A percentile compares a stretch with the other conserved stretches of the same genome.
These are phyloP conservation scores for Globomyces pollinis-pini DNA, from an alignment of 192 early-diverging fungal genomes.

Conservation along the genomic window DNA sequence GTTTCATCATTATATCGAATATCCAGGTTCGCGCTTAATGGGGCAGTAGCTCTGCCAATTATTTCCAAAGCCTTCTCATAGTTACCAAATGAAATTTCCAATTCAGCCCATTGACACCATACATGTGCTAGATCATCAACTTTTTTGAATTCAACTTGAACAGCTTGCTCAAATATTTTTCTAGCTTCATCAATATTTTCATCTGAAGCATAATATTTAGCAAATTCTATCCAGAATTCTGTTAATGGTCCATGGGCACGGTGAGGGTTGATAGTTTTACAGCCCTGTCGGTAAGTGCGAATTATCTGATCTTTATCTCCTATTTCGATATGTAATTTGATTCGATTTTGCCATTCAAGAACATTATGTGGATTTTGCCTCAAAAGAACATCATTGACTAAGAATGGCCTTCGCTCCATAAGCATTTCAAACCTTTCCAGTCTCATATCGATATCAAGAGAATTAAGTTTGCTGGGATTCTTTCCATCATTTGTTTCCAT, in stretches of 20 bases:
- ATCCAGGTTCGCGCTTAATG: conserved; percentile 19
- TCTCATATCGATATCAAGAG: conserved; percentile 70
- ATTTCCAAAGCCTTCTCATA: conserved; percentile 71
- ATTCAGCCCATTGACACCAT: conserved; percentile 87
- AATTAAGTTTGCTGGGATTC: no score
- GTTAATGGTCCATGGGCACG: conserved; percentile 70
- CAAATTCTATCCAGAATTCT: conserved; percentile 79
- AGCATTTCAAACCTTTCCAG: conserved; percentile 81
- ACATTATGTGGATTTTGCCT: conserved; percentile 88
- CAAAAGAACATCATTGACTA: conserved; percentile 89
- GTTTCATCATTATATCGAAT: conserved; percentile 77
- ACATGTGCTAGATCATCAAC: conserved; percentile 82
- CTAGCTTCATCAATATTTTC: conserved; percentile 60
- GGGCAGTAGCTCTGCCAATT: conserved; percentile 72
- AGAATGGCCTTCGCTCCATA: conserved; percentile 84
- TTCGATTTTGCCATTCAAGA: conserved; percentile 85
- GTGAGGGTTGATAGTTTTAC: conserved; percentile 66
- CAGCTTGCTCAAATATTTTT: conserved; percentile 73
- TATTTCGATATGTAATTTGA: conserved; percentile 53
- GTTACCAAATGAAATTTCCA: conserved; percentile 56
- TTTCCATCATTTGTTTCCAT: conserved; percentile 19
- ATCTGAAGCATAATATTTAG: conserved; percentile 62
- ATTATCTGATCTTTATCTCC: conserved; percentile 44
- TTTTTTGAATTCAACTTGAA: conserved; percentile 66
- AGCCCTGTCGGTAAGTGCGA: conserved; percentile 66